Percentiles rank a stretch among this genome's conserved stretches.
Conservation (phyloP, 2,329 filamentous ascomycete species). For the Microsporum canis region DNA sequence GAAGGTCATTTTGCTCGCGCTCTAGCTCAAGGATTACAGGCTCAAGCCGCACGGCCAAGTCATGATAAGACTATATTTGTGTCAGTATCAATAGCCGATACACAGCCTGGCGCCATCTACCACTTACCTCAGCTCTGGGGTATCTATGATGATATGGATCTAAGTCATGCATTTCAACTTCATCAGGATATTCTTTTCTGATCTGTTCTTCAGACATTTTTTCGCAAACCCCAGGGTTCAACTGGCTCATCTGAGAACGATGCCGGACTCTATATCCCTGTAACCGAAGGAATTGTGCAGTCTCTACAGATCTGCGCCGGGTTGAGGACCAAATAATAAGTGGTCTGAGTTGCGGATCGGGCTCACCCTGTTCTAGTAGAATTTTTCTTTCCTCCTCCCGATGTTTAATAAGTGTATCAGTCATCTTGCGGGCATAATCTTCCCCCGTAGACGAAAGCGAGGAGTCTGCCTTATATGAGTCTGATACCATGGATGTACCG, state of each 20-base stretch:
- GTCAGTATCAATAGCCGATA: background rate
- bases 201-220: slow-evolving; percentile 79
- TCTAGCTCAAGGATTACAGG: slow-evolving; percentile 96
- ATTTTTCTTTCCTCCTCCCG: slow-evolving; percentile 68
- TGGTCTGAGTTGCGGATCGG: slow-evolving; percentile 59
- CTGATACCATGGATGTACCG: slow-evolving; percentile 74
- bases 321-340: slow-evolving; percentile 94
- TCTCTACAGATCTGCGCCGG: slow-evolving; percentile 78
- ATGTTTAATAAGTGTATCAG: slow-evolving; percentile 68
- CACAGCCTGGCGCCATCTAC: slow-evolving; percentile 5
- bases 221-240: slow-evolving; percentile 93
- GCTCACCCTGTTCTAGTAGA: slow-evolving; percentile 56
- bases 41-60: slow-evolving; percentile 92
- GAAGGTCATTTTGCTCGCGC: slow-evolving; percentile 90
- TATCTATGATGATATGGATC: slow-evolving; percentile 97
- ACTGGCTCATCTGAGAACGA: slow-evolving; percentile 89
- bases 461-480: slow-evolving; percentile 85
- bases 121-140: slow-evolving; percentile 71
- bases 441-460: slow-evolving; percentile 68
- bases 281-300: slow-evolving; percentile 66
- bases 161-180: slow-evolving; percentile 81
- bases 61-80: slow-evolving; percentile 82
- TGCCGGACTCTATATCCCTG: slow-evolving; percentile 79
- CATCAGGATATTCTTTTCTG: slow-evolving; percentile 70
- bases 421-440: slow-evolving; percentile 76